Conservation (phyloP, 257 asterid genomes). For the Paulownia fortunei region DNA sequence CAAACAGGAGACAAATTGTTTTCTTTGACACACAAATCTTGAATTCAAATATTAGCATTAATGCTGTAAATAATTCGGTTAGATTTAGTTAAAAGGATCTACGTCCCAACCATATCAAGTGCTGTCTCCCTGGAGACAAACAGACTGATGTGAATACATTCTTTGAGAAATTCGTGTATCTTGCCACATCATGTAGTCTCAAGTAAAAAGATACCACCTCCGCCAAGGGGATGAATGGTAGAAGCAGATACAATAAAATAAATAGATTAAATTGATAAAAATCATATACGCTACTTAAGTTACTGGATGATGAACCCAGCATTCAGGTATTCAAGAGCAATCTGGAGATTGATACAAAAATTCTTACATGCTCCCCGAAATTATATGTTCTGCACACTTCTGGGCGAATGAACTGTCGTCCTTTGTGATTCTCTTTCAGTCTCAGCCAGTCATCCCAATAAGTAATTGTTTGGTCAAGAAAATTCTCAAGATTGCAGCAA, state of each 20-base stretch:
- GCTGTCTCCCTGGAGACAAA: background rate
- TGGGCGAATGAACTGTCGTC: slow-evolving; percentile 94
- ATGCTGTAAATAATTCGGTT: background rate
- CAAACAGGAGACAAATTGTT: background rate
- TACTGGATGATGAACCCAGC: slow-evolving; percentile 20
- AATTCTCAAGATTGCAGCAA: slow-evolving; percentile 39
- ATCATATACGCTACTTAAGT: background rate
- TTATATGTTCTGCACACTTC: slow-evolving; percentile 99
- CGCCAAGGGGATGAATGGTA: background rate
- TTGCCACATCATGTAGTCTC: background rate
- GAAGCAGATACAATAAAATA: background rate
- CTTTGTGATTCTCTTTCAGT: slow-evolving; percentile 83
- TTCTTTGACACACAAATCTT: background rate
- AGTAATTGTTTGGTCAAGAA: slow-evolving; percentile 85
- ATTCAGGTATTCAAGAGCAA: slow-evolving; percentile 26
- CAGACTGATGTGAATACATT: background rate
- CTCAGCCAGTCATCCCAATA: slow-evolving; percentile 99
- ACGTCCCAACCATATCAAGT: background rate
- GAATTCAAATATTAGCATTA: background rate
- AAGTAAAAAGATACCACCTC: background rate
- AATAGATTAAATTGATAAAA: background rate
- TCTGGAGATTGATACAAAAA: slow-evolving; percentile 10
- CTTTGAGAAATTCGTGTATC: background rate
- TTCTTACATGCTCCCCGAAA: slow-evolving; percentile 97
- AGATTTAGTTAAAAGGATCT: background rate